These are phyloP conservation scores for Bipolaris sorokiniana DNA, from an alignment of 2,329 filamentous ascomycete species.

Conservation along the genomic window DNA sequence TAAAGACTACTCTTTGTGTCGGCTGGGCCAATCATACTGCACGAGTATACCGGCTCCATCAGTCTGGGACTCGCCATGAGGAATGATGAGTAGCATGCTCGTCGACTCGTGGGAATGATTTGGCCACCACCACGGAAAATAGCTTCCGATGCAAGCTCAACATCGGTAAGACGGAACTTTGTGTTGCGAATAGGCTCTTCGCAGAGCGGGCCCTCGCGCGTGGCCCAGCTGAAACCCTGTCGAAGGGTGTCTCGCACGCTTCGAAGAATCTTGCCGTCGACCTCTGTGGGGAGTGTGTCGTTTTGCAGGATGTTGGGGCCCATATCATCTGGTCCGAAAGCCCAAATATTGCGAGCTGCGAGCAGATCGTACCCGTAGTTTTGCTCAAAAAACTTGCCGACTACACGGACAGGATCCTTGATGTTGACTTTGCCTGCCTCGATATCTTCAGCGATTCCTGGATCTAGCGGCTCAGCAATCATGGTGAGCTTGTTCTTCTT, in stretches of 20 bases:
- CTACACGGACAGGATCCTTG: conserved; percentile 88
- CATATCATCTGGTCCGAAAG: conserved; percentile 94
- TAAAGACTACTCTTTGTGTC: conserved; percentile 89
- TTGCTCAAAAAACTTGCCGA: conserved; percentile 96
- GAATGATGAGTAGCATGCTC: conserved; percentile 95
- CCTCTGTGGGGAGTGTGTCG: conserved; percentile 91
- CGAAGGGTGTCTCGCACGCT: conserved; percentile 90
- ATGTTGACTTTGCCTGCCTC: conserved; percentile 90
- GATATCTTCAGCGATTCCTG: conserved; percentile 93
- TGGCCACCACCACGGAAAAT: conserved; percentile 96
- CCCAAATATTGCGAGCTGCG: conserved; percentile 95
- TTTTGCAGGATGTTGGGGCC: conserved; percentile 96
- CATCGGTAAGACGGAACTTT: conserved; percentile 95
- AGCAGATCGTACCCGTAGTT: conserved; percentile 97
- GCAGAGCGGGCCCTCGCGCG: conserved; percentile 91
- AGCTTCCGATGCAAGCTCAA: conserved; percentile 82
- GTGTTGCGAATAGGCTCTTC: conserved; percentile 99
- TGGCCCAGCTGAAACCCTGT: conserved; percentile 96
- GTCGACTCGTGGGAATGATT: conserved; percentile 92
- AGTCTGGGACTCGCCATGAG: conserved; percentile 94
- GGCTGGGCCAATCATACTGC: conserved; percentile 90
- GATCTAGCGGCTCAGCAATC: conserved; percentile 94
- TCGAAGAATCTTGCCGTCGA: conserved; percentile 88
- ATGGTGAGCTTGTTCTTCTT: conserved; percentile 99
- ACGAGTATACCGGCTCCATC: conserved; percentile 95